Conservation (phyloP, 148 eudicot genomes). For the Chenopodium formosanum region DNA sequence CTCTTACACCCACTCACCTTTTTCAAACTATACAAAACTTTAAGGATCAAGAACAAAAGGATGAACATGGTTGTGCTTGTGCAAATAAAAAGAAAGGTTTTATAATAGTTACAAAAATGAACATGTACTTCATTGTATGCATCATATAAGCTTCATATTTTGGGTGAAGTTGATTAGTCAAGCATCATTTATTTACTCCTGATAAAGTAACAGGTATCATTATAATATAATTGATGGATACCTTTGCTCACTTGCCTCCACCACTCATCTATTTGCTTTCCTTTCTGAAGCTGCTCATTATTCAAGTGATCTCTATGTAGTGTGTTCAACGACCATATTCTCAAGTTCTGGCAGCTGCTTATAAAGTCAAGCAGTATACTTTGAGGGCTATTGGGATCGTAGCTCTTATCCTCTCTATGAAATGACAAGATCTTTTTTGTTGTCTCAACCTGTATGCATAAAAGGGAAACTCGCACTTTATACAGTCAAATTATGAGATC, state of each 20-base stretch:
- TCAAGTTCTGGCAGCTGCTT: conserved; percentile 89
- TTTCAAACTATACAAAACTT: too few relatives aligned
- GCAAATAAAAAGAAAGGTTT: too few relatives aligned
- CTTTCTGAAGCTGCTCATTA: conserved; percentile 92
- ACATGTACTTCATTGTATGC: too few relatives aligned
- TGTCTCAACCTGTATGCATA: conserved; percentile 61
- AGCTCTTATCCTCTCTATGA: conserved; percentile 78
- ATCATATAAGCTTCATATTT: too few relatives aligned
- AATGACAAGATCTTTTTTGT: conserved; percentile 81
- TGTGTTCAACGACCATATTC: conserved; percentile 84
- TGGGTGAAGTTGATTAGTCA: too few relatives aligned
- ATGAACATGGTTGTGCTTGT: too few relatives aligned
- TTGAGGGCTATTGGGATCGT: conserved; percentile 79
- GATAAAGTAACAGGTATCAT: neutral
- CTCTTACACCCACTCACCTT: too few relatives aligned
- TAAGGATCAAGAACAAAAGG: too few relatives aligned
- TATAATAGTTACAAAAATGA: too few relatives aligned
- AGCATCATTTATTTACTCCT: too few relatives aligned
- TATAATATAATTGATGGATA: conserved; percentile 19
- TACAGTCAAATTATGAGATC: neutral
- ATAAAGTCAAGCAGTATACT: conserved; percentile 85
- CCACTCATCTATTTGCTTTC: conserved; percentile 99
- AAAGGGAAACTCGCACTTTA: conserved; percentile 17
- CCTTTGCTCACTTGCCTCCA: conserved; percentile 97
- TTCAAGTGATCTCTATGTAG: conserved; percentile 73